Conservation (phyloP, 2,329 filamentous ascomycete genomes). For the Cordyceps cicadae region DNA sequence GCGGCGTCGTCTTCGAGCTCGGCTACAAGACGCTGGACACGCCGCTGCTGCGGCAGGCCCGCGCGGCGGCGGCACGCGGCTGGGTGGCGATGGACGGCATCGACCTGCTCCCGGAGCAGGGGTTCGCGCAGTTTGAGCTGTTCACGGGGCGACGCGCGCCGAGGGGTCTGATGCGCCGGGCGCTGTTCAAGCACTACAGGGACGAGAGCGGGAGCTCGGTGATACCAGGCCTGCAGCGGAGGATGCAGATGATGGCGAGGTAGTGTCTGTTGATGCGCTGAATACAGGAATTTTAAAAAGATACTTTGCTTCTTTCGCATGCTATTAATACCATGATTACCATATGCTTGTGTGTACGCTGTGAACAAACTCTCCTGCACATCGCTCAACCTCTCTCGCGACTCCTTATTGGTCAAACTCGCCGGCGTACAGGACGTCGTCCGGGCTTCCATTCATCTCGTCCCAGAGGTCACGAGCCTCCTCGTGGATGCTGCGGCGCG, state of each 20-base stretch:
- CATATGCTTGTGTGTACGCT: no score
- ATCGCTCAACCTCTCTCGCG: no score
- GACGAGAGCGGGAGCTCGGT: conserved; percentile 33
- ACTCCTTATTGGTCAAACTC: conserved; percentile 24
- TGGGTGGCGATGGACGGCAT: conserved; percentile 73
- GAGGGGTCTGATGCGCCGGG: conserved; percentile 60
- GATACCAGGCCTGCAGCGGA: conserved; percentile 31
- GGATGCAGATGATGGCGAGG: conserved; percentile 31
- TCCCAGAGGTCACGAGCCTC: conserved; percentile 37
- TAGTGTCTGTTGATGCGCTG: conserved; percentile 16
- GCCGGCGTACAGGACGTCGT: conserved; percentile 38
- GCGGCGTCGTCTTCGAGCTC: conserved; percentile 67
- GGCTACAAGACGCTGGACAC: conserved; percentile 68
- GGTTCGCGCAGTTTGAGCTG: conserved; percentile 73
- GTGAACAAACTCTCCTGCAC: no score
- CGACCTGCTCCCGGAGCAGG: conserved; percentile 69
- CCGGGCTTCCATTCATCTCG: conserved; percentile 33
- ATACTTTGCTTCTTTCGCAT: no score
- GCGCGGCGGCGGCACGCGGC: conserved; percentile 47
- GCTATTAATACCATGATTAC: no score
- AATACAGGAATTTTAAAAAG: no score
- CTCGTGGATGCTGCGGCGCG: conserved; percentile 23
- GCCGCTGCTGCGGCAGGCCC: conserved; percentile 60
- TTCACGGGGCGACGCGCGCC: conserved; percentile 54
- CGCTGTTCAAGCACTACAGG: conserved; percentile 43